Evolutionary conservation across 2,329 filamentous ascomycete genomes (phyloP).

Genomic region (Fusarium odoratissimum): DNA sequence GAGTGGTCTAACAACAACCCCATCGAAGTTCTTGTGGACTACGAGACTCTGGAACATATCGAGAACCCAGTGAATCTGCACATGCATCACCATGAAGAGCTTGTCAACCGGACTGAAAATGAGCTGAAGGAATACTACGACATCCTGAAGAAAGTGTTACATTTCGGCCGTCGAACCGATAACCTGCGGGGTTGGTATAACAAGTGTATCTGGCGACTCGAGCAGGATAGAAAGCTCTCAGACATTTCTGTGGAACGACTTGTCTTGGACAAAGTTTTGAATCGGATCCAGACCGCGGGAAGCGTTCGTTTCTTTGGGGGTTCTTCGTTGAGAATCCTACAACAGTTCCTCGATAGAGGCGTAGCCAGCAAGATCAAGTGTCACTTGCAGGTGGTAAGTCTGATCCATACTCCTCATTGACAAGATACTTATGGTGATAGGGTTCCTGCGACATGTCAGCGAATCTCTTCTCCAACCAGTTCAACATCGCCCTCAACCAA

Average conservation of each 20-base stretch:
- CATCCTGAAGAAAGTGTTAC: slow-evolving; percentile 16
- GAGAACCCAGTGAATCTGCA: slow-evolving; percentile 64
- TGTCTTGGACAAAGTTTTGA: slow-evolving; percentile 17
- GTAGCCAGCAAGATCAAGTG: slow-evolving; percentile 35
- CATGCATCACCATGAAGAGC: slow-evolving; percentile 43
- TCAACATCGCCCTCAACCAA: slow-evolving; percentile 39
- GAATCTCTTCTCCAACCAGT: slow-evolving; percentile 42
- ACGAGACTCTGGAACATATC: slow-evolving; percentile 52
- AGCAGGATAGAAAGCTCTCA: neutral
- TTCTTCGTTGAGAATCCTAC: slow-evolving; percentile 37
- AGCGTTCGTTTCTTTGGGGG: slow-evolving; percentile 40
- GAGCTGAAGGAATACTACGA: slow-evolving; percentile 28
- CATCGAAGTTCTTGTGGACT: slow-evolving; percentile 52
- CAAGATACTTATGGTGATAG: slow-evolving; percentile 5
- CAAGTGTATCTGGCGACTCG: slow-evolving; percentile 15
- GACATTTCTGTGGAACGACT: slow-evolving; percentile 12
- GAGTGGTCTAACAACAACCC: slow-evolving; percentile 26
- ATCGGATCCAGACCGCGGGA: slow-evolving; percentile 25
- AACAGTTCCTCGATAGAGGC: slow-evolving; percentile 32
- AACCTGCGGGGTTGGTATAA: slow-evolving; percentile 34
- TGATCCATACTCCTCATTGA: neutral
- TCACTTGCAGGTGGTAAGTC: slow-evolving; percentile 37
- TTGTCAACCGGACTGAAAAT: slow-evolving; percentile 31
- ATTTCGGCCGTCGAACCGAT: slow-evolving; percentile 4
- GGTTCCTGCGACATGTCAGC: slow-evolving; percentile 39